Evolutionary conservation across 805 yeast genomes (phyloP).

Genomic region (Suhomyces emberorum): DNA sequence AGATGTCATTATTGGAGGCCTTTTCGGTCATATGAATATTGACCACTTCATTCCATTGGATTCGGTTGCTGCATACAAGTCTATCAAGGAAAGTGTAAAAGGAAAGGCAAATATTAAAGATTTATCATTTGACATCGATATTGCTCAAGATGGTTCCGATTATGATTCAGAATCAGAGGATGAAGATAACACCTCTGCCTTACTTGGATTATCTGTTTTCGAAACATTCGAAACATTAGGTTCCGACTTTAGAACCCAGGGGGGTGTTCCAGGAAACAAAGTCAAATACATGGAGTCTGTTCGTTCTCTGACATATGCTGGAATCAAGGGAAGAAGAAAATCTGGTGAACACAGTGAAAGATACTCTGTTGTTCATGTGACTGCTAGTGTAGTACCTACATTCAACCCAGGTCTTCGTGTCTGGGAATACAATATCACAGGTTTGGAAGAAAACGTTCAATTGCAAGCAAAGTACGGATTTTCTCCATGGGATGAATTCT

Average conservation of each 20-base stretch:
- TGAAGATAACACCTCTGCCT: slow-evolving; percentile 13
- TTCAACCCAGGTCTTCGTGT: slow-evolving; percentile 80
- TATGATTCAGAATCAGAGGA: slow-evolving; percentile 22
- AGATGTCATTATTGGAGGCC: slow-evolving; percentile 78
- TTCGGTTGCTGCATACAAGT: slow-evolving; percentile 62
- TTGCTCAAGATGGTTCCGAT: slow-evolving; percentile 19
- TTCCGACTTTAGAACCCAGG: slow-evolving; percentile 33
- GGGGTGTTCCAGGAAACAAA: slow-evolving; percentile 69
- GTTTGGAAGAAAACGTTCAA: slow-evolving; percentile 31
- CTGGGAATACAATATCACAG: slow-evolving; percentile 81
- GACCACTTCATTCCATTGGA: slow-evolving; percentile 83
- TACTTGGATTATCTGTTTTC: slow-evolving; percentile 3
- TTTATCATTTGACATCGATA: neutral
- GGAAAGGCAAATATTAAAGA: slow-evolving; percentile 5
- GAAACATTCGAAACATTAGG: slow-evolving; percentile 8
- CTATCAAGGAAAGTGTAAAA: slow-evolving; percentile 28
- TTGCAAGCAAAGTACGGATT: slow-evolving; percentile 12
- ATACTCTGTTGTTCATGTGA: slow-evolving; percentile 66
- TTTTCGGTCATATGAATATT: slow-evolving; percentile 87
- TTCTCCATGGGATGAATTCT: slow-evolving; percentile 61
- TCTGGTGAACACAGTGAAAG: slow-evolving; percentile 49
- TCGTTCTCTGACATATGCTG: slow-evolving; percentile 51
- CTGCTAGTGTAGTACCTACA: slow-evolving; percentile 78
- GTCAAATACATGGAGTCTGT: slow-evolving; percentile 59
- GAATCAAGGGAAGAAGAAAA: slow-evolving; percentile 43